These are phyloP conservation scores for Imleria badia DNA, from an alignment of 768 basidiomycete genomes.

Conservation along the genomic window DNA sequence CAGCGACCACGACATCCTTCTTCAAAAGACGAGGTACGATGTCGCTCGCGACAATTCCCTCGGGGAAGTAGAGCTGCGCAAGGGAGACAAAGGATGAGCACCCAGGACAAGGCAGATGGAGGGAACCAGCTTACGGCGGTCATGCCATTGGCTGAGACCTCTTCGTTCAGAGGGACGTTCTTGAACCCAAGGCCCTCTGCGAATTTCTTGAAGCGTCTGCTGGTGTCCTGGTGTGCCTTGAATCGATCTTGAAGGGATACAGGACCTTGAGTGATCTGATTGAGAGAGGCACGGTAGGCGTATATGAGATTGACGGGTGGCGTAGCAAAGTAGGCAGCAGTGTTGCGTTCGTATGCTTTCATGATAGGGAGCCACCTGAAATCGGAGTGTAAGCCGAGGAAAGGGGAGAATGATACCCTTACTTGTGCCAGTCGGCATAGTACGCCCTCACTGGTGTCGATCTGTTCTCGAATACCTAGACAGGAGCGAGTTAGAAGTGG, in stretches of 20 bases:
- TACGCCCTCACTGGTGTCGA: slow-evolving; percentile 65
- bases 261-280: slow-evolving; percentile 59
- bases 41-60: slow-evolving; percentile 74
- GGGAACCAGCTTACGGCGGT: slow-evolving; percentile 58
- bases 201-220: slow-evolving; percentile 65
- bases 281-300: slow-evolving; percentile 82
- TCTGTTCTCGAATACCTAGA: slow-evolving; percentile 14
- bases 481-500: neutral
- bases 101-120: too few relatives aligned
- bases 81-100: neutral
- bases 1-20: slow-evolving; percentile 79
- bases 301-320: slow-evolving; percentile 94
- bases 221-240: slow-evolving; percentile 67
- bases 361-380: slow-evolving; percentile 88
- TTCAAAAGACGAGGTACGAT: slow-evolving; percentile 72
- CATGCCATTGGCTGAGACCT: slow-evolving; percentile 90
- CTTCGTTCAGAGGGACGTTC: slow-evolving; percentile 61
- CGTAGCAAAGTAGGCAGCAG: slow-evolving; percentile 89
- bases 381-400: neutral
- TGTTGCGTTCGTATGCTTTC: slow-evolving; percentile 84
- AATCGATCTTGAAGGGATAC: slow-evolving; percentile 80
- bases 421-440: slow-evolving; percentile 91
- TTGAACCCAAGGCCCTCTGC: slow-evolving; percentile 68
- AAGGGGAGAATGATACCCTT: slow-evolving; percentile 9
- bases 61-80: slow-evolving; percentile 75